Evolutionary conservation across 768 basidiomycete genomes (phyloP), one percentile per base, ranked within the genome.

Genomic region (Boletus sensibilis): DNA sequence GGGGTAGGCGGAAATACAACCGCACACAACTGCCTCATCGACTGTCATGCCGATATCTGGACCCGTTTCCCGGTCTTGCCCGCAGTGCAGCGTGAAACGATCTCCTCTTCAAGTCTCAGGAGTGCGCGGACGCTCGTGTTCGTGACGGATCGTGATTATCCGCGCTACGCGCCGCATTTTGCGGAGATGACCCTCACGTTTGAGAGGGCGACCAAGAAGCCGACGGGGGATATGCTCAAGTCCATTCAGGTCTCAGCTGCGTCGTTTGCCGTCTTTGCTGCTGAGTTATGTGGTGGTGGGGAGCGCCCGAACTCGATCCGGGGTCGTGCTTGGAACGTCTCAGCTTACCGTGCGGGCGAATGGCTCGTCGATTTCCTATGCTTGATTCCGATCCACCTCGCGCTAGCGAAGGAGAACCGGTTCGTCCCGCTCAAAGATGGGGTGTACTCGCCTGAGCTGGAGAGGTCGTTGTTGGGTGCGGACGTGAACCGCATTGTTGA

Each of bases 341-440:
- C 82, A 3, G 58, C 60, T 5, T 80, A 79, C 56, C 72, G 72
- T 16, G 73, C 74, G 0, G 85, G 85, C 35, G 83, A 87, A 65
- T 86, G 86, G 86, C 64, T 86, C 0, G 82, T 82, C 0, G 80
- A 84, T 14, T 65, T 86, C 9, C 57, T 86, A 1, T 86, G 85
- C 53, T 70, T 86, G 31, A 85, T 86, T 42, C 85, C 85, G 0
- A 85, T 86, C 29, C 85, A 87, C 31, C 75, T 86, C 31, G 85
- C 84, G 0, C 63, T 87, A 23, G 80, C 82, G 4, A 74, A 75
- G 14, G 83, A 85, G 45, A 87, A 86, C 59, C 72, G 82, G 0
- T 86, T 86, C 56, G 58, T 86, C 8, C 85, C 85, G 0, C 68
- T 86, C 21, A 84, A 83, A 52, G 83, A 86, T 61, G 82, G 82